Conservation (phyloP, 1,139 yeast species). For the Kurtzmaniella natalensis region DNA sequence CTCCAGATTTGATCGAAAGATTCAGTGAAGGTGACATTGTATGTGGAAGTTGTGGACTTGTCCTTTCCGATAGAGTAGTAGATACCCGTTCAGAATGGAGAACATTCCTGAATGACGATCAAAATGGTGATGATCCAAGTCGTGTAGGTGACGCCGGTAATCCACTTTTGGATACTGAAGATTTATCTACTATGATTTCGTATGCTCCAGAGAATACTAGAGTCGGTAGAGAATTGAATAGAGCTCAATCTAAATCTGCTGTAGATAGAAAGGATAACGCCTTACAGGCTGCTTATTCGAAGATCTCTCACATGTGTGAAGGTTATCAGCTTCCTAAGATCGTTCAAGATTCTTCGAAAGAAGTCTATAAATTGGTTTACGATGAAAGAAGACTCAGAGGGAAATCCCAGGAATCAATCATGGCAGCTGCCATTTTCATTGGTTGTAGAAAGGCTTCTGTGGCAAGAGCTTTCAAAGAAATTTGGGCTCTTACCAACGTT, state of each 20-base stretch:
- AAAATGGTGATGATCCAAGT: slow-evolving; percentile 96
- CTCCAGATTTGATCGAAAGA: slow-evolving; percentile 92
- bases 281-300: slow-evolving; percentile 83
- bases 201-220: slow-evolving; percentile 73
- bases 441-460: slow-evolving; percentile 95
- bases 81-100: slow-evolving; percentile 99
- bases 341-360: slow-evolving; percentile 96
- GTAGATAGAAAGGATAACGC: slow-evolving; percentile 88
- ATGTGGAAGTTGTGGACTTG: slow-evolving; percentile 95
- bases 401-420: slow-evolving; percentile 86
- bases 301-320: slow-evolving; percentile 93
- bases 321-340: slow-evolving; percentile 92
- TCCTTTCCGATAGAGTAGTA: slow-evolving; percentile 84
- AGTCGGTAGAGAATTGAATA: slow-evolving; percentile 78
- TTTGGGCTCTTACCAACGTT: slow-evolving; percentile 91
- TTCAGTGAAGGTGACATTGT: slow-evolving; percentile 98
- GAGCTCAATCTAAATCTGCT: slow-evolving; percentile 83
- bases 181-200: slow-evolving; percentile 89
- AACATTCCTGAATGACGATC: slow-evolving; percentile 95
- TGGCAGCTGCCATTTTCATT: slow-evolving; percentile 94
- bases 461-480: slow-evolving; percentile 93
- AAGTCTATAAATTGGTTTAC: slow-evolving; percentile 86
- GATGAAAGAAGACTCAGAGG: slow-evolving; percentile 88
- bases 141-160: slow-evolving; percentile 99
- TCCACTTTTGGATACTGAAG: slow-evolving; percentile 87